Conservation (phyloP, 1,284 basidiomycete genomes). For the Tranzscheliella williamsii region DNA sequence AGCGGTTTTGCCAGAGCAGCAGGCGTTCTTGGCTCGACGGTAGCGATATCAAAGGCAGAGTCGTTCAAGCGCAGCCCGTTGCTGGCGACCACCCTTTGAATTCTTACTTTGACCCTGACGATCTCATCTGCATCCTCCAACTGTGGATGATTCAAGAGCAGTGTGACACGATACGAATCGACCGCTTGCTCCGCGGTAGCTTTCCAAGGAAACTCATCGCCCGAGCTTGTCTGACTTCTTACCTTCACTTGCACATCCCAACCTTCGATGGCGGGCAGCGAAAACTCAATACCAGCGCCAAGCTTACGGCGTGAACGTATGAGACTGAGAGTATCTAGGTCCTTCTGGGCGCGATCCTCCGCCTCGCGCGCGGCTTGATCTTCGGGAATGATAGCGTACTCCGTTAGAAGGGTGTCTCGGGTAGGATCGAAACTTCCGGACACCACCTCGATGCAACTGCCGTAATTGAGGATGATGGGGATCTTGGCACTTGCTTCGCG, state of each 20-base stretch:
- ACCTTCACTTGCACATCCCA: conserved; percentile 82
- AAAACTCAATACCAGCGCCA: conserved; percentile 76
- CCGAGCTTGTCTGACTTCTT: conserved; percentile 12
- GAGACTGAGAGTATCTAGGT: conserved; percentile 26
- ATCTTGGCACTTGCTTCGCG: conserved; percentile 74
- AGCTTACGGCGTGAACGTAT: conserved; percentile 68
- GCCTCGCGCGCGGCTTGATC: conserved; percentile 65
- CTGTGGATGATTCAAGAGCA: conserved; percentile 19
- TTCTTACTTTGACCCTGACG: conserved; percentile 30
- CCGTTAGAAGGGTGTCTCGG: conserved; percentile 78
- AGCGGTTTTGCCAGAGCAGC: conserved; percentile 13
- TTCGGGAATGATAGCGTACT: conserved; percentile 78
- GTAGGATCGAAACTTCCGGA: conserved; percentile 76
- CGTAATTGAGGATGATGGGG: conserved; percentile 77
- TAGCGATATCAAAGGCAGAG: conserved; percentile 13
- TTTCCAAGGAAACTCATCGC: conserved; percentile 74
- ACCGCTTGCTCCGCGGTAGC: conserved; percentile 44
- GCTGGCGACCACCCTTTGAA: conserved; percentile 48
- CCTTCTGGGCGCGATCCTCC: conserved; percentile 33
- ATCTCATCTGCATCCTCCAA: conserved; percentile 32
- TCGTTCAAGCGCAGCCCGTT: conserved; percentile 45
- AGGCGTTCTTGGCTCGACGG: conserved; percentile 18
- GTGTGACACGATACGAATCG: conserved; percentile 11
- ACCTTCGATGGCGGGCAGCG: conserved; percentile 75
- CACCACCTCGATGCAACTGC: conserved; percentile 78